phyloP scores from a whole-genome alignment of 1,284 basidiomycete species.

The Cystobasidium slooffiae region DNA sequence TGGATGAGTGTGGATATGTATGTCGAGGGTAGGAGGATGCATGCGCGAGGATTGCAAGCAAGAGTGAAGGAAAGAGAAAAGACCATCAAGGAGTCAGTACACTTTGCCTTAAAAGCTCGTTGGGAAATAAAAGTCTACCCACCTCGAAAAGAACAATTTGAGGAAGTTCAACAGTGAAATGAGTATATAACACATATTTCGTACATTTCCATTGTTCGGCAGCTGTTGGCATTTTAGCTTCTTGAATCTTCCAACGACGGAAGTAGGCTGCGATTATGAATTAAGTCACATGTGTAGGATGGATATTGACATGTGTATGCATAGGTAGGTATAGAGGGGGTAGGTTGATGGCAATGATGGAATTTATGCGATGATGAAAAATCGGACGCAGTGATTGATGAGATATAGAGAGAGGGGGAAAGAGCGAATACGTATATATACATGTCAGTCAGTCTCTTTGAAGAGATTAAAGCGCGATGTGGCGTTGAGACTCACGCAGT shows the following conservation, averaged over 20 bases:
- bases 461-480: background rate
- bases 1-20: too few species aligned
- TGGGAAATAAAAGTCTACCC: too few species aligned
- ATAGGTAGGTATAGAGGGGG: background rate
- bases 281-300: too few species aligned
- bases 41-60: background rate
- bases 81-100: too few species aligned
- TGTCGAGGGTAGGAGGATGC: background rate
- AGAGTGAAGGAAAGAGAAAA: constrained; percentile 2
- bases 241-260: constrained; percentile 43
- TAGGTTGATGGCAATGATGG: background rate
- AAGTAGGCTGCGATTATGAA: constrained; percentile 32
- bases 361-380: background rate
- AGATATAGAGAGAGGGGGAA: background rate
- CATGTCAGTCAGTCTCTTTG: background rate
- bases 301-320: too few species aligned
- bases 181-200: constrained; percentile 89
- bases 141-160: constrained; percentile 51
- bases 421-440: background rate
- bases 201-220: constrained; percentile 95
- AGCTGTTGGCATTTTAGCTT: constrained; percentile 74
- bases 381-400: background rate
- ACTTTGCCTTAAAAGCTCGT: too few species aligned
- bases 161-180: constrained; percentile 94
- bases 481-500: constrained; percentile 61